A percentile compares a stretch with the other conserved stretches of the same genome.
phyloP scores from a whole-genome alignment of 1,284 basidiomycete genomes.

The Apiotrichum montevideense region DNA sequence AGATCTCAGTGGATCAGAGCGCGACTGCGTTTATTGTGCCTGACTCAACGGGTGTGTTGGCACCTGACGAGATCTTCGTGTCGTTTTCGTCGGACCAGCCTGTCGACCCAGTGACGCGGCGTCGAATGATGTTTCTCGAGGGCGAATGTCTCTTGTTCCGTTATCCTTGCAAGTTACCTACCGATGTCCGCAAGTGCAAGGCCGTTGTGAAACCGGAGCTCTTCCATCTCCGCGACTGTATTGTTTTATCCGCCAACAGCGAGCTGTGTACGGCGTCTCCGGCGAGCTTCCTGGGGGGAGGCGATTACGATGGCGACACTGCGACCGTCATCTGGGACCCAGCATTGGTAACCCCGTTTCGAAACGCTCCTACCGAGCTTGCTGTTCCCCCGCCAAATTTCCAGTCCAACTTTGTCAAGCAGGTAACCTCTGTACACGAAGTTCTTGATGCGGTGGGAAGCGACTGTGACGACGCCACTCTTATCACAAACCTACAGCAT shows the following conservation, averaged over 20 bases:
- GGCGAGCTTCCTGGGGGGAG: conserved; percentile 35
- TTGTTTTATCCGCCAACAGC: conserved; percentile 33
- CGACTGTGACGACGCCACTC: conserved; percentile 14
- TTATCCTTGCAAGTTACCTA: conserved; percentile 39
- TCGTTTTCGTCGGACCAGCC: conserved; percentile 20
- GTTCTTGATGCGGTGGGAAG: conserved; percentile 21
- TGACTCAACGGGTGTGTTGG: conserved; percentile 26
- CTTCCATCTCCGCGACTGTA: conserved; percentile 32
- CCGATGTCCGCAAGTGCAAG: conserved; percentile 31
- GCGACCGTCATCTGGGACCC: conserved; percentile 30
- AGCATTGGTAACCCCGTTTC: conserved; percentile 25
- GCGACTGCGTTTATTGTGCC: conserved; percentile 37
- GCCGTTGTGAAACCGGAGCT: conserved; percentile 32
- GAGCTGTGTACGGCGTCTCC: conserved; percentile 29
- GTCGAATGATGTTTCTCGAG: conserved; percentile 21
- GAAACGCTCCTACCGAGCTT: conserved; percentile 24
- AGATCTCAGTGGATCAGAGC: conserved; percentile 26
- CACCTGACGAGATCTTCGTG: conserved; percentile 33
- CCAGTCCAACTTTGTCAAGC: conserved; percentile 32
- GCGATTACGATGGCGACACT: conserved; percentile 43
- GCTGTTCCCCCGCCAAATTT: conserved; percentile 21
- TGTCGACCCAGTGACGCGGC: conserved; percentile 19
- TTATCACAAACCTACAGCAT: conserved; percentile 22
- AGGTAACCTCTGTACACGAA: conserved; percentile 25
- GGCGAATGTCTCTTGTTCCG: conserved; percentile 29